Base-by-base conservation (phyloP, 2,329 filamentous ascomycete genomes). In the Aspergillus sojae region DNA sequence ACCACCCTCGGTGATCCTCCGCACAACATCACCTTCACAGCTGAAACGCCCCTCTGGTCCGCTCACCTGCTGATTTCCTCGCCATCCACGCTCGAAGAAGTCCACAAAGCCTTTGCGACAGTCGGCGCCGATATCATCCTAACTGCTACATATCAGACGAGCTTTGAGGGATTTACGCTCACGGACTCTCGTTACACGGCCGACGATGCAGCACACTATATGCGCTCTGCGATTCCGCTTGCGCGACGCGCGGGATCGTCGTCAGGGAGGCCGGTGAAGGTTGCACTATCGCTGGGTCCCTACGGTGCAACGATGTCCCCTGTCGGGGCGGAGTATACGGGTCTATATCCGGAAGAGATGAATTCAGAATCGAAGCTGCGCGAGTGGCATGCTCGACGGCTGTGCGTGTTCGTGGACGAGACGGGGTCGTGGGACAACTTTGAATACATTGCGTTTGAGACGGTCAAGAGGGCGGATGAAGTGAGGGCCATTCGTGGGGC, bases 281-380 rank as follows among this genome's bases (percentile, higher is more conserved):
- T 75, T 19, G 88, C 88, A 14, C 74, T 91, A 54, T 87, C 87
- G 68, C 73, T 90, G 6, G 89, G 89, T 0, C 86, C 89, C 0
- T 91, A 91, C 64, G 89, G 89, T 19, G 88, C 89, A 2, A 86
- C 83, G 65, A 89, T 90, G 86, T 75, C 84, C 21, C 89, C 89
- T 1, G 68, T 71, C 16, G 83, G 86, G 32, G 85, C 88, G 66
- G 89, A 91, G 72, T 91, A 91, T 71, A 85, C 80, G 45, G 89
- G 88, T 1, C 70, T 74, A 2, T 91, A 91, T 68, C 86, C 88
- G 63, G 75, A 71, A 0, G 77, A 73, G 14, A 84, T 86, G 67
- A 69, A 79, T 52, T 77, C 75, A 1, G 73, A 79, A 41, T 77
- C 80, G 4, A 74, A 78, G 6, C 76, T 91, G 54, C 76, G 77